These are phyloP conservation scores for Domatiomyces catenatus DNA, from an alignment of 2,329 filamentous ascomycete genomes.

Conservation along the genomic window DNA sequence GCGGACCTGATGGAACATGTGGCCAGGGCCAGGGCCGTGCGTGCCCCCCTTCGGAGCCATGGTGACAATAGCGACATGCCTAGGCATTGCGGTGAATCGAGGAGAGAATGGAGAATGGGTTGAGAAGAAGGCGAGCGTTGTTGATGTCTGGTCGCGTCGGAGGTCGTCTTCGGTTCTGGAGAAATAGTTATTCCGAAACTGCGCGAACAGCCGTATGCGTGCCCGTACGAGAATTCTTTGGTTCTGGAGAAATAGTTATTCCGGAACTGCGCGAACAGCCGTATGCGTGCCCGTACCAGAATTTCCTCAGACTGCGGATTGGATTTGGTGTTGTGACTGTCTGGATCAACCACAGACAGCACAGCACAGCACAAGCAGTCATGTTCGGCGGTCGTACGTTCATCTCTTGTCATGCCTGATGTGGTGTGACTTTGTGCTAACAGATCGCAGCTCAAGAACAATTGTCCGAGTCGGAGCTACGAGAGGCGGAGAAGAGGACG, in stretches of 20 bases:
- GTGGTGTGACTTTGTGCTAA: constrained; percentile 1
- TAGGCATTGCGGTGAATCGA: neutral
- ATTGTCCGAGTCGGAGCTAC: constrained; percentile 32
- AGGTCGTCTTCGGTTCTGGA: no score
- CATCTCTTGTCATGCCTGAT: neutral
- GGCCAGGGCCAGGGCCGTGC: neutral
- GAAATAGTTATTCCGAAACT: neutral
- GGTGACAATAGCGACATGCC: neutral
- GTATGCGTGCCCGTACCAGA: neutral
- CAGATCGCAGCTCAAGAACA: constrained; percentile 22
- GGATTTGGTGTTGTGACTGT: neutral
- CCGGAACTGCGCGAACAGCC: neutral
- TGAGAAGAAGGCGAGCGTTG: neutral
- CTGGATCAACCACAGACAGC: neutral
- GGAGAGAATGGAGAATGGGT: neutral
- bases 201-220: neutral
- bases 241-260: neutral
- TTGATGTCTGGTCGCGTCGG: no score
- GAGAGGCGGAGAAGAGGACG: constrained; percentile 40
- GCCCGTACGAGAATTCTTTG: neutral
- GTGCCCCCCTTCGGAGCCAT: neutral
- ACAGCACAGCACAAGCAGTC: neutral
- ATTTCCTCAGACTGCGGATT: neutral
- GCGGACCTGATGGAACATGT: no score
- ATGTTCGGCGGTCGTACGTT: constrained; percentile 14